Conservation (phyloP, 352 stramenopile species). For the Thalassiosira livingstoniorum region DNA sequence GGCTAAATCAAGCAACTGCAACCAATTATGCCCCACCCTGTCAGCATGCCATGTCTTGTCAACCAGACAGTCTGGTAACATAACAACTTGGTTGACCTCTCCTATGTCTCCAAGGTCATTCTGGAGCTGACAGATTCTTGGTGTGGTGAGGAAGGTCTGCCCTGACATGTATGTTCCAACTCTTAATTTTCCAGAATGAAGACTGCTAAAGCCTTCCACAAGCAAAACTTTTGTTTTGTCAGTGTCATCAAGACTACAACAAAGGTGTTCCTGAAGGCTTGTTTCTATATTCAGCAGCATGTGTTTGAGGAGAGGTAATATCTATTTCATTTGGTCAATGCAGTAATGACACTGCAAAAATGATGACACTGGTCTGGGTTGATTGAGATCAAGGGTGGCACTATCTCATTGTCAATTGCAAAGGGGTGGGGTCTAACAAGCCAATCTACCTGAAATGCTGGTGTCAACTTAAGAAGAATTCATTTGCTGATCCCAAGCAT, state of each 20-base stretch:
- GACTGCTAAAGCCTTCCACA: neutral
- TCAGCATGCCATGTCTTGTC: too few relatives aligned
- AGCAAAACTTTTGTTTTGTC: slow-evolving; percentile 18
- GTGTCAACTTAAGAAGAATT: slow-evolving; percentile 7
- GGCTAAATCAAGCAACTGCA: too few relatives aligned
- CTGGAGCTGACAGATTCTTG: slow-evolving; percentile 18
- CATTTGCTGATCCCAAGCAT: neutral
- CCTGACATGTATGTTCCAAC: slow-evolving; percentile 8
- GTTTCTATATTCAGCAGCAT: neutral
- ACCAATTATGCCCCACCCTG: too few relatives aligned
- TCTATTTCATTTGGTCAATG: neutral
- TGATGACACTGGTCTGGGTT: slow-evolving; percentile 29
- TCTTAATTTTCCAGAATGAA: slow-evolving; percentile 34
- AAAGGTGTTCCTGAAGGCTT: slow-evolving; percentile 18
- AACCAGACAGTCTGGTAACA: too few relatives aligned
- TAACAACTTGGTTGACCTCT: too few relatives aligned
- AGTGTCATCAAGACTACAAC: slow-evolving; percentile 31
- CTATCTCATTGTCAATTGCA: slow-evolving; percentile 20
- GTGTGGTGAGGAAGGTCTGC: too few relatives aligned
- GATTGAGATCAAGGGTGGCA: slow-evolving; percentile 21
- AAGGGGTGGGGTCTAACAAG: neutral
- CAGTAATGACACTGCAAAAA: slow-evolving; percentile 1
- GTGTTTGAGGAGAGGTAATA: neutral
- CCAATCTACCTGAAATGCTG: slow-evolving; percentile 12
- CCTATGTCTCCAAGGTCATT: neutral